Percentiles rank a stretch among this genome's conserved stretches.
phyloP scores from a whole-genome alignment of 805 yeast genomes.

The Sungouiella thailandica region DNA sequence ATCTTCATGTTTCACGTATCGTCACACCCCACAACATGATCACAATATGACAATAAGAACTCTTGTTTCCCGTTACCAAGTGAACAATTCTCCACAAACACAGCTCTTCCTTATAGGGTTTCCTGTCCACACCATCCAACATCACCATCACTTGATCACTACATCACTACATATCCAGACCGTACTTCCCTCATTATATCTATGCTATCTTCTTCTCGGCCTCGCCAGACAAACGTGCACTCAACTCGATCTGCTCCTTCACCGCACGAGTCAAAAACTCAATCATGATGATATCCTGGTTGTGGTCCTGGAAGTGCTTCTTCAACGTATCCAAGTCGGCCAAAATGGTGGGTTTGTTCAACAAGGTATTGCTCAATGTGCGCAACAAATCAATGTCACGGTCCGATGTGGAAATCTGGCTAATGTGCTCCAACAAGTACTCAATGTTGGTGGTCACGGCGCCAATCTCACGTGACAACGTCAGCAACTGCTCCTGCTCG shows the following conservation, averaged over 20 bases:
- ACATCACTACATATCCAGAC: no score
- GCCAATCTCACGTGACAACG: slow-evolving; percentile 42
- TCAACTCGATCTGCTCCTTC: slow-evolving; percentile 76
- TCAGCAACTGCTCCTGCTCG: slow-evolving; percentile 34
- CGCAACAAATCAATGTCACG: slow-evolving; percentile 61
- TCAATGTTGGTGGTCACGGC: slow-evolving; percentile 46
- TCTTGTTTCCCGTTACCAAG: no score
- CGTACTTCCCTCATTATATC: no score
- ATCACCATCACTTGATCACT: no score
- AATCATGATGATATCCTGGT: slow-evolving; percentile 76
- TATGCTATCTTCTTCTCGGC: slow-evolving; percentile 15
- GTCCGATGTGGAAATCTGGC: slow-evolving; percentile 33
- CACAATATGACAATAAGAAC: no score
- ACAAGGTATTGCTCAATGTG: slow-evolving; percentile 53
- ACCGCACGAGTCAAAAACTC: slow-evolving; percentile 80
- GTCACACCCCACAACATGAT: no score
- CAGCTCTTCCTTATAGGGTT: no score
- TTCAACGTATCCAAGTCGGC: slow-evolving; percentile 49
- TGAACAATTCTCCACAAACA: no score
- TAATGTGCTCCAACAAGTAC: slow-evolving; percentile 44
- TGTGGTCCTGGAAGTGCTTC: slow-evolving; percentile 60
- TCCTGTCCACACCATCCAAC: no score
- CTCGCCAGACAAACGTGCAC: slow-evolving; percentile 63
- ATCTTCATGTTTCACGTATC: no score
- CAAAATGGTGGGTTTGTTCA: slow-evolving; percentile 46